Base-by-base conservation (phyloP, 1,139 yeast genomes). In the Geotrichum aggregatum region DNA sequence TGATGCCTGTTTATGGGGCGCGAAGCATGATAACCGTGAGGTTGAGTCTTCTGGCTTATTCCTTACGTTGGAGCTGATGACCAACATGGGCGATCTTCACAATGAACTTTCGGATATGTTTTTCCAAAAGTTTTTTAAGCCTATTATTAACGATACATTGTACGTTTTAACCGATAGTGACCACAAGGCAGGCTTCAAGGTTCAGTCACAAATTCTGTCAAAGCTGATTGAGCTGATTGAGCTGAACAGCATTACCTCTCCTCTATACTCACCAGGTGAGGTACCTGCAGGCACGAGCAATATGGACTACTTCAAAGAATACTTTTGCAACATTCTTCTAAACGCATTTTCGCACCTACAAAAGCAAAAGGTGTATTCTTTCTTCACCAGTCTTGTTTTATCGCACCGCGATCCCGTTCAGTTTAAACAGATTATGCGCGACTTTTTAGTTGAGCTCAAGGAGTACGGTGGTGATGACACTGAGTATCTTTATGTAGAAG, bases 1-100 rank as follows among this genome's bases (percentile, higher is more conserved):
- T 59, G 92, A 89, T 70, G 95, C 98, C 1, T 91, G 96, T 46
- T 76, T 92, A 64, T 92, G 98, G 98, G 98, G 98, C 0, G 87
- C 94, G 69, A 92, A 92, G 71, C 99, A 92, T 69, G 94, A 89
- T 64, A 88, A 91, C 69, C 80, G 97, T 70, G 97, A 89, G 56
- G 97, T 91, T 51, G 98, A 92, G 70, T 91, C 87, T 58, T 84
- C 84, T 52, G 98, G 97, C 38, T 78, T 92, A 62, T 79, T 84
- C 43, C 77, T 91, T 59, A 87, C 94, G 39, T 75, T 84, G 56
- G 97, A 89, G 65, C 76, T 92, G 60, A 77, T 89, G 58, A 82
- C 80, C 61, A 92, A 92, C 68, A 91, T 87, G 59, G 94, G 91
- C 59, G 81, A 79, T 56, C 74, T 87, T 58, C 87, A 88, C 11